Evolutionary conservation across 768 basidiomycete genomes (phyloP), one percentile per base, ranked within the genome.

Genomic region (Lactarius psammicola): DNA sequence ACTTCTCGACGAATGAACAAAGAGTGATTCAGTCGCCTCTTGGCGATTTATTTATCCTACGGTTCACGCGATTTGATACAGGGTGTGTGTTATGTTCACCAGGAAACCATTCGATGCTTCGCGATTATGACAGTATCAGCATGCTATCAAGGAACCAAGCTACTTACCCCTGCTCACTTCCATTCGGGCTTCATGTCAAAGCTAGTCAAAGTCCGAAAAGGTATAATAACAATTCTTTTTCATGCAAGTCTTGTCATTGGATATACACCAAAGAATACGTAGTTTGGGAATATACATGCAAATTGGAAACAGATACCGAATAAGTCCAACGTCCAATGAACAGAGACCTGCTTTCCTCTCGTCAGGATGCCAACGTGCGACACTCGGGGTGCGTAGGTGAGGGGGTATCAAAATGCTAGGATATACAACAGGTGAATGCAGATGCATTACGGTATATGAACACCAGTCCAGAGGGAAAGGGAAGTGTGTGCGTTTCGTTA

Each of bases 341-440:
- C 56, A 59, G 31, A 59, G 31, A 34, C 58, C 53, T 55, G 59
- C 60, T 53, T 38, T 60, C 55, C 60, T 62, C 49, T 42, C 60
- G 60, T 67, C 51, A 58, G 66, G 55, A 63, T 54, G 56, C 40
- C 60, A 67, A 67, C 60, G 60, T 58, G 61, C 40, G 15, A 55
- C 46, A 62, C 53, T 59, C 31, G 40, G 57, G 28, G 51, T 58
- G 58, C 33, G 55, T 56, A 18, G 23, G 40, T 57, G 51, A 58
- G 44, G 55, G 60, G 66, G 66, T 62, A 63, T 63, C 62, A 56
- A 62, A 59, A 63, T 63, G 65, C 61, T 62, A 54, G 40, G 49
- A 54, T 66, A 58, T 58, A 46, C 56, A 62, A 66, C 65, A 66
- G 26, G 30, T 26, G 44, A 53, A 57, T 57, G 53, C 65, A 51